Conservation (phyloP, 768 basidiomycete genomes). For the button mushroom (Agaricus bisporus) region DNA sequence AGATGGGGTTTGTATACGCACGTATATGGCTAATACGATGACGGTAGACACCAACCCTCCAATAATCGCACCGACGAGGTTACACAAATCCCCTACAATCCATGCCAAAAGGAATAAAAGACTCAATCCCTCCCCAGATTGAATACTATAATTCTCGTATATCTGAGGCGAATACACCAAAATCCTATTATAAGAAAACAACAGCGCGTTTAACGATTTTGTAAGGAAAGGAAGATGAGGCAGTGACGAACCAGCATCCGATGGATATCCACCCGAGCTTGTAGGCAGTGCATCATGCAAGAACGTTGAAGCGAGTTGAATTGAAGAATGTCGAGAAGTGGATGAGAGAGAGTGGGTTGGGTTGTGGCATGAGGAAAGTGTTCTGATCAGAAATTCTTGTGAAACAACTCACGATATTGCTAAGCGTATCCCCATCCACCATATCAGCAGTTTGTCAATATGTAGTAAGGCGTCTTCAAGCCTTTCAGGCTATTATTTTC, state of each 20-base stretch:
- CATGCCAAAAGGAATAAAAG: conserved; percentile 77
- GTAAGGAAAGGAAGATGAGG: background rate
- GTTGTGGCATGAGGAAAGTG: background rate
- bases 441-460: background rate
- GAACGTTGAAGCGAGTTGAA: too few species aligned
- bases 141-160: conserved; percentile 75
- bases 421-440: conserved; percentile 1
- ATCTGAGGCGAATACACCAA: conserved; percentile 91
- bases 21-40: conserved; percentile 79
- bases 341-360: background rate
- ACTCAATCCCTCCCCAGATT: conserved; percentile 90
- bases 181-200: conserved; percentile 43
- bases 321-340: background rate
- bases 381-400: too few species aligned
- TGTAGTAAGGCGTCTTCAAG: too few species aligned
- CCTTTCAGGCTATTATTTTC: too few species aligned
- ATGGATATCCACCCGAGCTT: conserved; percentile 89
- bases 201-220: background rate
- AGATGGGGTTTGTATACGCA: conserved; percentile 38
- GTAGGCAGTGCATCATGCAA: background rate
- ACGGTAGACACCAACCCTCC: conserved; percentile 83
- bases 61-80: conserved; percentile 63
- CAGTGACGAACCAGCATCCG: conserved; percentile 60
- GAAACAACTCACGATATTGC: conserved; percentile 4
- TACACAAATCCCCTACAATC: conserved; percentile 76